A percentile compares a stretch with the other conserved stretches of the same genome.
Conservation (phyloP, 2,329 filamentous ascomycete species). For the Scytalidium sp. region DNA sequence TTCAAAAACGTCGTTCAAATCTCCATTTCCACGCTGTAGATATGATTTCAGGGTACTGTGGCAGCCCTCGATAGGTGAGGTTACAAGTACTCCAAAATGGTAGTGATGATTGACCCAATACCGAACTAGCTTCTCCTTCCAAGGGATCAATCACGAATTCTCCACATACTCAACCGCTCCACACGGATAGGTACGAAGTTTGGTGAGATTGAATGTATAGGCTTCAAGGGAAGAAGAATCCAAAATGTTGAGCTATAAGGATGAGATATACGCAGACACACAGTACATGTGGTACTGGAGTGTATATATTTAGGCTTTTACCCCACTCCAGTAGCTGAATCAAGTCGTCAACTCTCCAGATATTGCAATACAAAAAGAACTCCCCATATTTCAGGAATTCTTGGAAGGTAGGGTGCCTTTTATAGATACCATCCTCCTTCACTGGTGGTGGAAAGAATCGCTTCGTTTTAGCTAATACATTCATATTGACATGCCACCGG, state of each 20-base stretch:
- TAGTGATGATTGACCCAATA: background rate
- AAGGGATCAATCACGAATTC: background rate
- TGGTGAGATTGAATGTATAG: background rate
- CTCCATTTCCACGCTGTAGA: background rate
- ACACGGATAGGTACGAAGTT: background rate
- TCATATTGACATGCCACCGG: no score
- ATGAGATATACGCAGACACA: background rate
- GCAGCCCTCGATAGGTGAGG: background rate
- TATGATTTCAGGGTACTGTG: background rate
- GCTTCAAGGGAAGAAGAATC: background rate
- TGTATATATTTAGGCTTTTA: no score
- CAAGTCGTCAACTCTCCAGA: no score
- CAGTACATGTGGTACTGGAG: no score
- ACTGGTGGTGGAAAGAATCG: no score
- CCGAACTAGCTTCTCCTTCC: slow-evolving; percentile 2
- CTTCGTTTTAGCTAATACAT: no score
- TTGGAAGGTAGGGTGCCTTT: no score
- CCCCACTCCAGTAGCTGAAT: no score
- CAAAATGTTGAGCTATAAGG: background rate
- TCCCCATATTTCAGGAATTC: no score
- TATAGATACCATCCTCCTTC: no score
- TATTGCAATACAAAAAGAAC: no score
- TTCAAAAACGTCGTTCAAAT: background rate
- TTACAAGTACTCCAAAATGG: slow-evolving; percentile 2
- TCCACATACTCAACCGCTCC: background rate